A percentile compares a stretch with the other conserved stretches of the same genome.
These are phyloP conservation scores for Babesia ovata DNA, from an alignment of 169 alveolate species.

Conservation along the genomic window DNA sequence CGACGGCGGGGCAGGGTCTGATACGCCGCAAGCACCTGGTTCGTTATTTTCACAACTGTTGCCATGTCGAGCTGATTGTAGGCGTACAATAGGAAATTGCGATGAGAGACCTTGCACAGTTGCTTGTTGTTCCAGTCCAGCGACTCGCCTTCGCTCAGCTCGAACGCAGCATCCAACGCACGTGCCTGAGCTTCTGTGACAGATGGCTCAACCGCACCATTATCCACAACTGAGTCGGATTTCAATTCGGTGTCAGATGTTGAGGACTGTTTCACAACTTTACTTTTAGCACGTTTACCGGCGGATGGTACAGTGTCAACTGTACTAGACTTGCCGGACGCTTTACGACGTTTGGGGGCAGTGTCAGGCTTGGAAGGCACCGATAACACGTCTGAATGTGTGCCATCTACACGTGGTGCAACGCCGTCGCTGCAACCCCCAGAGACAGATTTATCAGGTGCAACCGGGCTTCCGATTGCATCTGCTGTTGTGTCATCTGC, in stretches of 20 bases:
- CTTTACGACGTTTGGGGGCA: too few relatives aligned
- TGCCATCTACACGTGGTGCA: too few relatives aligned
- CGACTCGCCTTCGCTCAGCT: conserved; percentile 19
- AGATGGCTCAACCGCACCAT: not conserved
- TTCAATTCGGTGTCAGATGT: not conserved
- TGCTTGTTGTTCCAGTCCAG: conserved; percentile 54
- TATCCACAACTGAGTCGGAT: not conserved
- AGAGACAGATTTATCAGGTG: too few relatives aligned
- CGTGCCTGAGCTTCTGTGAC: not conserved
- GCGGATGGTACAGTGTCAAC: too few relatives aligned
- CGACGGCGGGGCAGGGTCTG: conserved; percentile 50
- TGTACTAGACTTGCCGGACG: too few relatives aligned
- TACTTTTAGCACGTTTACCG: too few relatives aligned
- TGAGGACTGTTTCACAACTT: too few relatives aligned
- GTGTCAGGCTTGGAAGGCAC: too few relatives aligned
- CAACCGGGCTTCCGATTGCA: too few relatives aligned
- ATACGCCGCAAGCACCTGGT: conserved; percentile 62
- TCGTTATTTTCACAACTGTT: conserved; percentile 46
- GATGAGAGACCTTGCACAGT: conserved; percentile 60
- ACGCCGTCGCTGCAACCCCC: too few relatives aligned
- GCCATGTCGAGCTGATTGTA: conserved; percentile 55
- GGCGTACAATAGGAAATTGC: conserved; percentile 43
- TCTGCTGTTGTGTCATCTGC: too few relatives aligned
- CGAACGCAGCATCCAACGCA: conserved; percentile 30
- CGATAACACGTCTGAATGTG: too few relatives aligned